Evolutionary conservation across 2,329 filamentous ascomycete genomes (phyloP).

Genomic region (Penicillium sp.): DNA sequence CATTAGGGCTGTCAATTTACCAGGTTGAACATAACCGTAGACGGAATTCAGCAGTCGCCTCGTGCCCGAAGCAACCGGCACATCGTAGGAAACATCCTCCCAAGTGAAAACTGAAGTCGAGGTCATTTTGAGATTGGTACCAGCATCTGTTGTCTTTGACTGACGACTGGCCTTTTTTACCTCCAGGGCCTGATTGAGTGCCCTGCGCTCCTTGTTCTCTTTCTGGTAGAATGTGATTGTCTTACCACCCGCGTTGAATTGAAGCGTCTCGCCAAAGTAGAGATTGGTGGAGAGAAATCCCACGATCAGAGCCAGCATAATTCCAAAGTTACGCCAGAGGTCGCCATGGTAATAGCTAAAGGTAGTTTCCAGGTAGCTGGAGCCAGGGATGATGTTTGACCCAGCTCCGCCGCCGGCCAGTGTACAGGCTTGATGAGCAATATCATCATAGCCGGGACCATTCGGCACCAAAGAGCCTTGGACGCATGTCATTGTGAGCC

Average conservation of each 20-base stretch:
- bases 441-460: constrained; percentile 64
- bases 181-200: constrained; percentile 36
- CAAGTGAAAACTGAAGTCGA: constrained; percentile 55
- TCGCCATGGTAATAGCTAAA: constrained; percentile 64
- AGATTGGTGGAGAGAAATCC: constrained; percentile 37
- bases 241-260: constrained; percentile 39
- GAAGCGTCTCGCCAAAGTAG: constrained; percentile 38
- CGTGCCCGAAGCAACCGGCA: constrained; percentile 45
- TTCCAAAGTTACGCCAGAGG: constrained; percentile 60
- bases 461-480: constrained; percentile 64
- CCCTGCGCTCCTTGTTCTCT: constrained; percentile 36
- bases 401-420: constrained; percentile 66
- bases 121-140: constrained; percentile 47
- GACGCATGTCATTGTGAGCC: constrained; percentile 64
- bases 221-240: constrained; percentile 41
- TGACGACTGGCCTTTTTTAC: constrained; percentile 38
- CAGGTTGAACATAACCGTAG: constrained; percentile 48
- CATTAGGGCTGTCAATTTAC: constrained; percentile 49
- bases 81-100: constrained; percentile 49
- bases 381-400: constrained; percentile 58
- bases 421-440: constrained; percentile 75
- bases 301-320: constrained; percentile 35
- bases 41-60: constrained; percentile 44
- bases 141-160: constrained; percentile 32
- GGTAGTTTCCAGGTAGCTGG: constrained; percentile 61